These are phyloP conservation scores for Arabidopsis thaliana DNA, from an alignment of 345 rosid species.

Conservation along the genomic window TAIR10.1 NC_003071.7:15926501-15927000, in stretches of 20 bases:
- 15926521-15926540: neutral
- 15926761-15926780: conserved; percentile 20
- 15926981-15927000: neutral
- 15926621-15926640: neutral
- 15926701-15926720: conserved; percentile 33
- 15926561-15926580: conserved; percentile 33
- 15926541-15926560: neutral
- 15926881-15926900: conserved; percentile 10
- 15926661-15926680: neutral
- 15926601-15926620: conserved; percentile 2
- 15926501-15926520: no score
- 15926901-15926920: conserved; percentile 16
- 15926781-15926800: conserved; percentile 28
- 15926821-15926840: conserved; percentile 20
- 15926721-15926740: neutral
- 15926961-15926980: neutral
- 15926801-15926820: conserved; percentile 15
- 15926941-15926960: neutral
- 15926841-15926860: conserved; percentile 22
- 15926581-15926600: neutral
- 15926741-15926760: conserved; percentile 24
- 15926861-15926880: conserved; percentile 25
- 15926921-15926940: neutral
- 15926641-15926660: conserved; percentile 2
- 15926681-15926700: conserved; percentile 25